Conservation (phyloP, 1,284 basidiomycete genomes). For the Vanrija humicola region DNA sequence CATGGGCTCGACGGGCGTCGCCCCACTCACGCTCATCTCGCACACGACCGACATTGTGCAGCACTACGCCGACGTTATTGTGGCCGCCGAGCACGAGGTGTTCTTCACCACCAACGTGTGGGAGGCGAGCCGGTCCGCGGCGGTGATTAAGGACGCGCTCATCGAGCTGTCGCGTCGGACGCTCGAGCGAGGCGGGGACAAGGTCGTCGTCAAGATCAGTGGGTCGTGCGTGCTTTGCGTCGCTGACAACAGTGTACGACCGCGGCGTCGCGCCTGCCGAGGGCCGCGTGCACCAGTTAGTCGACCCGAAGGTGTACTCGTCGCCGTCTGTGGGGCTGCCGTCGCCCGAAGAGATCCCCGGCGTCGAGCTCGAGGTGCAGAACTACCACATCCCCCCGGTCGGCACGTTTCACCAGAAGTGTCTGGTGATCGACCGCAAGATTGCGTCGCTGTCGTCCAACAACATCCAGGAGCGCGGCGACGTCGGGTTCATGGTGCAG, state of each 20-base stretch:
- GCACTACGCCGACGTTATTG: conserved; percentile 33
- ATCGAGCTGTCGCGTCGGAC: conserved; percentile 29
- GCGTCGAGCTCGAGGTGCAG: conserved; percentile 21
- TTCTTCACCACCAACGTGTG: conserved; percentile 40
- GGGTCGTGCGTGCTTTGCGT: background rate
- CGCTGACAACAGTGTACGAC: conserved; percentile 23
- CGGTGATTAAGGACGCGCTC: conserved; percentile 28
- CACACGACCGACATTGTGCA: conserved; percentile 36
- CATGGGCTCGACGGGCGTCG: conserved; percentile 24
- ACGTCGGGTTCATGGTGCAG: conserved; percentile 63
- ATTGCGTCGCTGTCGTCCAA: conserved; percentile 57
- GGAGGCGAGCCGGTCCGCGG: conserved; percentile 28
- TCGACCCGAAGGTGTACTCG: conserved; percentile 7
- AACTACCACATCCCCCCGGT: conserved; percentile 40
- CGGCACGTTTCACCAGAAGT: conserved; percentile 64
- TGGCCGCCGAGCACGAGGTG: conserved; percentile 29
- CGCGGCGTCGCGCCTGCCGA: conserved; percentile 22
- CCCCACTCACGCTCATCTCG: conserved; percentile 31
- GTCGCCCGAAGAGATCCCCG: conserved; percentile 13
- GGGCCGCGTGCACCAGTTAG: conserved; percentile 14
- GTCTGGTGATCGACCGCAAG: conserved; percentile 65
- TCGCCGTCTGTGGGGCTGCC: conserved; percentile 11
- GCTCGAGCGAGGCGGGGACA: conserved; percentile 20
- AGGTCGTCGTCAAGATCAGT: conserved; percentile 36
- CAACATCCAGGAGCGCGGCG: conserved; percentile 59